Percentiles rank a stretch among this genome's conserved stretches.
Conservation (phyloP, 805 yeast species). For the Tetrapisispora nanseiensis region DNA sequence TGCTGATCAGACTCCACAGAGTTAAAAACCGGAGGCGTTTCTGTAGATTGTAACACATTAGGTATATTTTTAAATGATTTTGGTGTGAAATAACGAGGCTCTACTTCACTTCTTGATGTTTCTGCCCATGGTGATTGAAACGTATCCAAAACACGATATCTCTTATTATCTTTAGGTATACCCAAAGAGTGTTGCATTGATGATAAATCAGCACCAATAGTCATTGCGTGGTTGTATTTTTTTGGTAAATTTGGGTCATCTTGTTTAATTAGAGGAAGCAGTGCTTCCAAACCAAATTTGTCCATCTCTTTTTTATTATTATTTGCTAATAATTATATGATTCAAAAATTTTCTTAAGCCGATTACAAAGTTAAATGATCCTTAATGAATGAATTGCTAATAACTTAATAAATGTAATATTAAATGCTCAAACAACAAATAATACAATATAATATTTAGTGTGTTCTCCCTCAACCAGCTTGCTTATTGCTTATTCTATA, state of each 20-base stretch:
- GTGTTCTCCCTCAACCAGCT: no score
- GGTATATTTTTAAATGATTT: slow-evolving; percentile 36
- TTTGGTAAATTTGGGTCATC: slow-evolving; percentile 18
- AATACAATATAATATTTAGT: no score
- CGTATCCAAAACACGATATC: slow-evolving; percentile 32
- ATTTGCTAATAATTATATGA: no score
- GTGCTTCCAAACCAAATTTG: slow-evolving; percentile 26
- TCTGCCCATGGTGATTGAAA: slow-evolving; percentile 95
- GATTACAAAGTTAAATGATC: no score
- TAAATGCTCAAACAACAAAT: no score
- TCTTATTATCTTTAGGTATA: slow-evolving; percentile 19
- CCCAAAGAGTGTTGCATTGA: slow-evolving; percentile 28
- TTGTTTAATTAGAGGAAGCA: slow-evolving; percentile 25
- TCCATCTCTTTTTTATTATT: no score
- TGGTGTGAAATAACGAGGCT: slow-evolving; percentile 70
- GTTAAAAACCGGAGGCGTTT: slow-evolving; percentile 26
- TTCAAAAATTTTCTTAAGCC: no score
- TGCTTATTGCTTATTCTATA: no score
- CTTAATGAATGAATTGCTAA: no score
- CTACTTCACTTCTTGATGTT: slow-evolving; percentile 80
- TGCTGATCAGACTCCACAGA: slow-evolving; percentile 32
- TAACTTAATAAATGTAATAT: no score
- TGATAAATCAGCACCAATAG: slow-evolving; percentile 28
- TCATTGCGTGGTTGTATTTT: slow-evolving; percentile 26
- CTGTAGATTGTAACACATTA: slow-evolving; percentile 22